Conservation (phyloP, 31 red algal genomes). For the Endocladia muricata region DNA sequence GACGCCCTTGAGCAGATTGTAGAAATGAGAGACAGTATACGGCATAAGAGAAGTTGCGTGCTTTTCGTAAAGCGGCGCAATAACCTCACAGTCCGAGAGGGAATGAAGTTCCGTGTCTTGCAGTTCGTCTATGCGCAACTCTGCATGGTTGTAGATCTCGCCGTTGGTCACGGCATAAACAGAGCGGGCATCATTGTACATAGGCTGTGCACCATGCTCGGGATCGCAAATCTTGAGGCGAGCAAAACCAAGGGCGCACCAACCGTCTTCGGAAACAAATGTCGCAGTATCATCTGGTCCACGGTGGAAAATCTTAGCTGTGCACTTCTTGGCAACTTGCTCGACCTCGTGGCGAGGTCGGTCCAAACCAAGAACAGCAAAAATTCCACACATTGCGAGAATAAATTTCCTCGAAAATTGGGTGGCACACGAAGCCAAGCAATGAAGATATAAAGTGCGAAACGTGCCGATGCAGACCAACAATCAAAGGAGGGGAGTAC, state of each 20-base stretch:
- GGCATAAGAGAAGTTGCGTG: slow-evolving; percentile 36
- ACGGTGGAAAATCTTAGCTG: slow-evolving; percentile 79
- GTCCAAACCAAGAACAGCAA: slow-evolving; percentile 70
- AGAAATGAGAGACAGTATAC: slow-evolving; percentile 40
- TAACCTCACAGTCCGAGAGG: slow-evolving; percentile 96
- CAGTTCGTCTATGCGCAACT: slow-evolving; percentile 50
- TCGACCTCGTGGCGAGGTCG: slow-evolving; percentile 37
- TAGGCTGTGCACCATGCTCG: slow-evolving; percentile 88
- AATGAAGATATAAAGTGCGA: too few species aligned
- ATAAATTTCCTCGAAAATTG: neutral
- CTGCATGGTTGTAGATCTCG: slow-evolving; percentile 97
- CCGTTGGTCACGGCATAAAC: slow-evolving; percentile 86
- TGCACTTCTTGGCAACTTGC: slow-evolving; percentile 25
- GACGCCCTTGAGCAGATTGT: slow-evolving; percentile 79
- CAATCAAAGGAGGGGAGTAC: too few species aligned
- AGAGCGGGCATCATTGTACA: slow-evolving; percentile 59
- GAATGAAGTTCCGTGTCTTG: slow-evolving; percentile 31
- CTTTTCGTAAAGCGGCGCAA: slow-evolving; percentile 86
- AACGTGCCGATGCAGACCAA: too few species aligned
- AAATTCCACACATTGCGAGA: slow-evolving; percentile 96
- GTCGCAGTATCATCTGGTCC: slow-evolving; percentile 86
- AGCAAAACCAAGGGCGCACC: slow-evolving; percentile 82
- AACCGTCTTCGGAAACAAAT: slow-evolving; percentile 65
- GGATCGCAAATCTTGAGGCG: slow-evolving; percentile 92
- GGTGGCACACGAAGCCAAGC: too few species aligned